phyloP scores from a whole-genome alignment of 1,139 yeast genomes.

The Geotrichum restrictum region DNA sequence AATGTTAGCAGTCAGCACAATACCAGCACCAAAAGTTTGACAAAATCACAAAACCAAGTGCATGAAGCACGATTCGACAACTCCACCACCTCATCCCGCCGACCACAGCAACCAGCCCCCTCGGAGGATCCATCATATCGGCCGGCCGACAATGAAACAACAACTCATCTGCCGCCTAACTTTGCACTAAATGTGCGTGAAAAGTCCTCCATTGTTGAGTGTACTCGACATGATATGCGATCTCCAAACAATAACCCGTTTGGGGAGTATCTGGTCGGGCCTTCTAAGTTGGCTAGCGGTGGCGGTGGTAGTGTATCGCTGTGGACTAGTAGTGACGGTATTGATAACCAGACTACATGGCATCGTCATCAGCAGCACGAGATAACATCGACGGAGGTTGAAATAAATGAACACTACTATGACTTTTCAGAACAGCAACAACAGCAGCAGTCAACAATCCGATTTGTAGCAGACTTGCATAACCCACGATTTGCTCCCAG shows the following conservation, averaged over 20 bases:
- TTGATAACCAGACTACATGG: no score
- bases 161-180: background rate
- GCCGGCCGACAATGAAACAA: background rate
- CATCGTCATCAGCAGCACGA: no score
- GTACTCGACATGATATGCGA: conserved; percentile 2
- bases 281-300: background rate
- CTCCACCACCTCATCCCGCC: no score
- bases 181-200: background rate
- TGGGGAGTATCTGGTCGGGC: conserved; percentile 4
- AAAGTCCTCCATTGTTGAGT: background rate
- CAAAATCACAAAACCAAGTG: no score
- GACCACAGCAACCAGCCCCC: no score
- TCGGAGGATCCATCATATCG: background rate
- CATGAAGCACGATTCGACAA: no score
- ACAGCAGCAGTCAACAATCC: conserved; percentile 7
- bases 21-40: no score
- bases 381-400: background rate
- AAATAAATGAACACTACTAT: no score
- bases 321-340: background rate
- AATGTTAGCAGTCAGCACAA: no score
- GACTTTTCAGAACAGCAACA: no score
- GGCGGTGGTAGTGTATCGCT: no score
- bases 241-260: background rate
- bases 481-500: conserved; percentile 7
- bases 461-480: conserved; percentile 4